Evolutionary conservation across 805 yeast species (phyloP).

Genomic region (Saccharomycopsis olivae): DNA sequence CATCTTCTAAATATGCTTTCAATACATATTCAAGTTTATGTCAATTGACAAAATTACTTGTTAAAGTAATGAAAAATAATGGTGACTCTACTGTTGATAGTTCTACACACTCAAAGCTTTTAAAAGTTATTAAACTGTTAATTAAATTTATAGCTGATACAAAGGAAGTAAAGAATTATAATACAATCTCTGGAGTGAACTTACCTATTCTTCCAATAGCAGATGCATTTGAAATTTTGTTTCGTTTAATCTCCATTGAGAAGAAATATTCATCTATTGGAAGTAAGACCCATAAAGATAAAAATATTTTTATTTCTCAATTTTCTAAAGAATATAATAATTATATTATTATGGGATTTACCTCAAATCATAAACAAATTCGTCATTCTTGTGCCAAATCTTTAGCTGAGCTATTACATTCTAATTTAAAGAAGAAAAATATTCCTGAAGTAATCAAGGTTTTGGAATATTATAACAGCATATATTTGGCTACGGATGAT

Average conservation of each 20-base stretch:
- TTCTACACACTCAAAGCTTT: constrained; percentile 7
- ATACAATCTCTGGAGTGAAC: constrained; percentile 9
- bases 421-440: constrained; percentile 6
- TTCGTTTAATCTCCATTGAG: constrained; percentile 6
- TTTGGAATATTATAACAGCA: constrained; percentile 19
- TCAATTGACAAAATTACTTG: constrained; percentile 9
- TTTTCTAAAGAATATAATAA: constrained; percentile 13
- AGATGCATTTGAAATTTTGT: constrained; percentile 13
- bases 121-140: constrained; percentile 13
- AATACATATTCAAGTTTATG: constrained; percentile 1
- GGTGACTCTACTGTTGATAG: constrained; percentile 11
- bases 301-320: constrained; percentile 16
- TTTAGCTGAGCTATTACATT: constrained; percentile 27
- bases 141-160: constrained; percentile 10
- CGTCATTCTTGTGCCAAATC: constrained; percentile 25
- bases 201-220: constrained; percentile 15
- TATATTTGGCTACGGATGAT: constrained; percentile 20
- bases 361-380: constrained; percentile 17
- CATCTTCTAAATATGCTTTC: constrained; percentile 7
- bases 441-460: constrained; percentile 20
- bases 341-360: constrained; percentile 15
- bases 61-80: constrained; percentile 11
- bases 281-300: constrained; percentile 11
- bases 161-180: constrained; percentile 13
- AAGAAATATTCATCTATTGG: constrained; percentile 12